Evolutionary conservation across 2,329 filamentous ascomycete species (phyloP).

Genomic region (Hypoxylon sp.): DNA sequence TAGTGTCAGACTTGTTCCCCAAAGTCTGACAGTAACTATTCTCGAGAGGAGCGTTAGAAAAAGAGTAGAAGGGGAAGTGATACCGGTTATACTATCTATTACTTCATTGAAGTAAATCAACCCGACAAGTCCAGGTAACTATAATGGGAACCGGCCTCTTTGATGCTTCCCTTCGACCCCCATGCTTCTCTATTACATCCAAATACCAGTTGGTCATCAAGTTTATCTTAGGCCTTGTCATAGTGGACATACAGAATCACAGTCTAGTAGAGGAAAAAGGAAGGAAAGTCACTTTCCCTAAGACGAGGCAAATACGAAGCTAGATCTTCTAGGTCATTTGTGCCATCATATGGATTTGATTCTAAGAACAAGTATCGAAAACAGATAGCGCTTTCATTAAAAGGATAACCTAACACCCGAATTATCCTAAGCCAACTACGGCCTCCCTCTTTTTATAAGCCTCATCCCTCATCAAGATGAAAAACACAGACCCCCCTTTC

Average conservation of each 20-base stretch:
- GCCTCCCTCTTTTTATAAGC: conserved; percentile 24
- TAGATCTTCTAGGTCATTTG: not conserved
- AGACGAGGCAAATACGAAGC: not conserved
- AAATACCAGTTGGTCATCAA: not conserved
- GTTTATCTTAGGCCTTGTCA: not conserved
- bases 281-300: too few species aligned
- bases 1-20: not conserved
- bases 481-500: conserved; percentile 22
- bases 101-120: not conserved
- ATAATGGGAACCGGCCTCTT: not conserved
- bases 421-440: conserved; percentile 8
- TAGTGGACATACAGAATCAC: not conserved
- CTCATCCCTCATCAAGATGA: conserved; percentile 18
- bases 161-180: not conserved
- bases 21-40: not conserved
- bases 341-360: not conserved
- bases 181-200: not conserved
- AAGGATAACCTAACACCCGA: conserved; percentile 32
- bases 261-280: not conserved
- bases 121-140: not conserved
- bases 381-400: conserved; percentile 21
- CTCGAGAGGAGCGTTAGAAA: not conserved
- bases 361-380: not conserved
- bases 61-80: not conserved
- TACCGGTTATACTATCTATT: not conserved